Conservation (phyloP, 768 basidiomycete genomes). For the Collybia mongolica region DNA sequence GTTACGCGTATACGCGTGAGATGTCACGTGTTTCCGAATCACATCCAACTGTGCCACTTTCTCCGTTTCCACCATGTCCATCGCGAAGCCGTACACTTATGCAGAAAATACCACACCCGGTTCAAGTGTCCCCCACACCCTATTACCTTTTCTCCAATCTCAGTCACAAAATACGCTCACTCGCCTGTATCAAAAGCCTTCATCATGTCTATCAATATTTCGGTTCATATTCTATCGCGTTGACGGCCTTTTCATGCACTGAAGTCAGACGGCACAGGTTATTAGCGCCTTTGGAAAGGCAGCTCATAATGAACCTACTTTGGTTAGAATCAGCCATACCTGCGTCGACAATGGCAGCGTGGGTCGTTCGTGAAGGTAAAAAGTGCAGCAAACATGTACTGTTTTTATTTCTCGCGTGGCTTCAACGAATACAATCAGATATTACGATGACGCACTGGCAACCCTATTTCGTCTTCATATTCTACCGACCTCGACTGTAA, state of each 20-base stretch:
- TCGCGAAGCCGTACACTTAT: constrained; percentile 24
- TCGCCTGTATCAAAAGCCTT: constrained; percentile 81
- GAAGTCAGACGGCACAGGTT: constrained; percentile 43
- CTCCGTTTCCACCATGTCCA: constrained; percentile 17
- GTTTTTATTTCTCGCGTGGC: constrained; percentile 7
- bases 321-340: constrained; percentile 83
- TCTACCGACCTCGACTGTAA: constrained; percentile 55
- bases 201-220: constrained; percentile 88
- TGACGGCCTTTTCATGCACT: constrained; percentile 16
- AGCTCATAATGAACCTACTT: constrained; percentile 82
- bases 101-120: constrained; percentile 16
- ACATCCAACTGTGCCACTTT: not conserved
- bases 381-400: constrained; percentile 42
- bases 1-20: not conserved
- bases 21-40: constrained; percentile 6
- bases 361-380: constrained; percentile 75
- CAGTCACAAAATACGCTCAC: constrained; percentile 78
- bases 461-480: constrained; percentile 72
- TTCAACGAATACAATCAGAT: constrained; percentile 38
- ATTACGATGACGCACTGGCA: constrained; percentile 67
- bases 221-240: constrained; percentile 46
- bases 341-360: constrained; percentile 65
- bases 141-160: constrained; percentile 77
- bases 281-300: constrained; percentile 75
- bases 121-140: constrained; percentile 46